Base-by-base conservation (phyloP, 768 basidiomycete genomes). In the Pisolithus microcarpus region DNA sequence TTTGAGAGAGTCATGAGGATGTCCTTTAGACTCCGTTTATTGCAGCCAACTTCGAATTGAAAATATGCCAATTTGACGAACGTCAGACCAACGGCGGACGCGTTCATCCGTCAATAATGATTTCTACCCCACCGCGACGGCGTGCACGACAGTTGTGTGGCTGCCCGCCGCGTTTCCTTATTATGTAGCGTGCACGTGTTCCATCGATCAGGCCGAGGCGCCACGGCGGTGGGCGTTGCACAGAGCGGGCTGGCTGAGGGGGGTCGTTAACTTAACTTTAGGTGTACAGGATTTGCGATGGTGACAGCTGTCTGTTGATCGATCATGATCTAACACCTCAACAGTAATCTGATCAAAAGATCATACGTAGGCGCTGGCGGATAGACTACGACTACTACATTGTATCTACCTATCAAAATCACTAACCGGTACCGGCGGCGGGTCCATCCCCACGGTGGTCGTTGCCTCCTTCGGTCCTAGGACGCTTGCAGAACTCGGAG, bases 281-380 rank as follows among this genome's bases (percentile, higher is more conserved):
- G 26, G 34, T 42, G 46, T 30, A 49, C 42, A 50, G 23, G 49
- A 56, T 58, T 56, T 61, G 54, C 54, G 45, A 50, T 56, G 43
- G 50, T 53, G 62, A 55, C 58, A 57, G 53, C 51, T 46, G 55
- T 56, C 53, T 23, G 21, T 18, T 59, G 67, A 67, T 66, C 65
- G 52, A 69, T 69, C 65, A 50, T 68, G 68, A 69, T 67, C 67
- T 66, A 55, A 44, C 4, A 55, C 30, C 5, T 30, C 43, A 24
- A 44, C 43, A 44, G 43, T 61, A 59, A 60, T 56, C 40, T 46
- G 52, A 55, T 55, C 54, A 44, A 26, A 30, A 48, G 53, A 55
- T 48, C 40, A 54, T 49, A 23, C 21, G 1, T 23, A 36, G 5
- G 31, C 45, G 45, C 45, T 21, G 31, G 19, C 52, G 51, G 54